Conservation (phyloP, 2,329 filamentous ascomycete species). For the Blastomyces percursus region DNA sequence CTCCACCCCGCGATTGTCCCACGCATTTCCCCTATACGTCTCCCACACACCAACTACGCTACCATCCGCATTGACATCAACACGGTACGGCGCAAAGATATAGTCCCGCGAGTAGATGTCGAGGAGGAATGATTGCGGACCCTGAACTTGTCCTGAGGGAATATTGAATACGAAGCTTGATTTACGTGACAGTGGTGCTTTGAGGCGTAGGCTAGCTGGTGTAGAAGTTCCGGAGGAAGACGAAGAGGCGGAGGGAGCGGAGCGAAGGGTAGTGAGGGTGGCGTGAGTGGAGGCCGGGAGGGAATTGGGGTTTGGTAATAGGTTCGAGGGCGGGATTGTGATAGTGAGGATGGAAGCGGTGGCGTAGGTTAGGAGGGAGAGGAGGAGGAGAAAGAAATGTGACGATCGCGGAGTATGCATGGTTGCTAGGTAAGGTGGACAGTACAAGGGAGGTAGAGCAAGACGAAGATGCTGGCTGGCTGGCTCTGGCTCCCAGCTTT, state of each 20-base stretch:
- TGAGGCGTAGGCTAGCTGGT: slow-evolving; percentile 34
- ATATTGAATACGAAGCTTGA: slow-evolving; percentile 62
- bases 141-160: slow-evolving; percentile 11
- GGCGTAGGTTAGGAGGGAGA: slow-evolving; percentile 15
- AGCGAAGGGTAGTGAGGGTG: slow-evolving; percentile 35
- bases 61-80: slow-evolving; percentile 49
- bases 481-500: background rate
- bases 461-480: background rate
- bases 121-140: slow-evolving; percentile 57
- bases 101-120: slow-evolving; percentile 67
- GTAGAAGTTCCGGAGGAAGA: slow-evolving; percentile 39
- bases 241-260: slow-evolving; percentile 24
- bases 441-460: background rate
- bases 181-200: slow-evolving; percentile 54
- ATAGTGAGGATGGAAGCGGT: slow-evolving; percentile 26
- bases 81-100: slow-evolving; percentile 65
- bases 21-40: slow-evolving; percentile 80
- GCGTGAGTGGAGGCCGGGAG: slow-evolving; percentile 41
- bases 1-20: slow-evolving; percentile 63
- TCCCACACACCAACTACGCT: slow-evolving; percentile 59
- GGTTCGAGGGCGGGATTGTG: slow-evolving; percentile 31
- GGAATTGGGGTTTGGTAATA: slow-evolving; percentile 34
- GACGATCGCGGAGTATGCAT: slow-evolving; percentile 14
- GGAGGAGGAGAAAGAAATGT: slow-evolving; percentile 8
- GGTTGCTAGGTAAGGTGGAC: background rate